Evolutionary conservation across 2,329 filamentous ascomycete genomes (phyloP), one percentile per base, ranked within the genome.

Genomic region (Aspergillus quadrilineatus): DNA sequence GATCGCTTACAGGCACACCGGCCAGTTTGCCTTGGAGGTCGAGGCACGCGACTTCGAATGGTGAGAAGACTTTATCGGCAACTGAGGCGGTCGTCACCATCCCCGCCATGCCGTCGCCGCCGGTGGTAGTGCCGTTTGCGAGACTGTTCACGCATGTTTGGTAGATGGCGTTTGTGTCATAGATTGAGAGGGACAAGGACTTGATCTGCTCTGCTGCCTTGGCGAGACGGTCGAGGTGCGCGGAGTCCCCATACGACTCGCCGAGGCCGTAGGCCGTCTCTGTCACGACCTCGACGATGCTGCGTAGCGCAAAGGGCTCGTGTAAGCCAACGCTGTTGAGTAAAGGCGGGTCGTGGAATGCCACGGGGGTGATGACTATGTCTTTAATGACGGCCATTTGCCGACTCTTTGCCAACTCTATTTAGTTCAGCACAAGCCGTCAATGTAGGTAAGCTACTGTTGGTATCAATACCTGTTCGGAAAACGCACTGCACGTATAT

Each of bases 281-380:
- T 12, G 69, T 43, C 26, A 43, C 72, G 29, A 75, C 56, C 56
- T 78, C 73, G 47, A 78, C 69, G n/a, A 77, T 71, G 59, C 74
- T 77, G 57, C 76, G 69, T 14, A 78, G 61, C 4, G 76, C 75
- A 22, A 67, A 77, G 4, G 75, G 75, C 53, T 78, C 75, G 54
- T 78, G 75, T 17, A 78, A 74, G 47, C 75, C 75, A 26, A 77
- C 72, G 50, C 74, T 75, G 45, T 78, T 78, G 36, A 78, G 63
- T 61, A 78, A 61, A 15, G 75, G 75, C 73, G 78, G 77, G 53
- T 76, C 75, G 65, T 76, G 75, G 54, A 78, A 77, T 28, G 75
- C 76, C 65, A 78, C 75, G 0, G 75, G 74, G 2, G 74, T 78
- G 60, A 77, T 76, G 45, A 73, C 43, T 37, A 78, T 67, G 22